Percentiles rank a stretch among this genome's conserved stretches.
phyloP scores from a whole-genome alignment of 2,329 filamentous ascomycete genomes.

The Nannizziopsis arthrosporioides region DNA sequence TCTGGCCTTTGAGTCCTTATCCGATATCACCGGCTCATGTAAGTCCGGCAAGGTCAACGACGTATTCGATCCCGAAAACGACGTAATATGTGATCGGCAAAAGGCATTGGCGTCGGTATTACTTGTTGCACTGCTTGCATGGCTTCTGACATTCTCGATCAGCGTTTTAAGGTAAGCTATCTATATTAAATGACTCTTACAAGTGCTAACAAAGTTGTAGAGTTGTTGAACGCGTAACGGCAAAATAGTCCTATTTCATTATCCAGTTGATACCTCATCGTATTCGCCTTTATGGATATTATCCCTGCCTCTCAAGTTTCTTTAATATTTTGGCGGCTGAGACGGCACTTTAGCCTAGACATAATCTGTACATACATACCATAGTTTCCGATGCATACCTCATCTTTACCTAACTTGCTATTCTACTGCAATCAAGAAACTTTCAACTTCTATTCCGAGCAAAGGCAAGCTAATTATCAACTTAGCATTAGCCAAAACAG shows the following conservation, averaged over 20 bases:
- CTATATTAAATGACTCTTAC: neutral
- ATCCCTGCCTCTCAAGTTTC: neutral
- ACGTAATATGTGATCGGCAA: slow-evolving; percentile 50
- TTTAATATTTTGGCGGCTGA: neutral
- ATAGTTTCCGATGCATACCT: too few species aligned
- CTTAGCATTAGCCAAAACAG: too few species aligned
- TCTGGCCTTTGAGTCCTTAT: slow-evolving; percentile 74
- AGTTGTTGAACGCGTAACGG: slow-evolving; percentile 15
- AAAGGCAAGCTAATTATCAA: too few species aligned
- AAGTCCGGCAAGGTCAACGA: slow-evolving; percentile 36
- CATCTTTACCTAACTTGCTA: too few species aligned
- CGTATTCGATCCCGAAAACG: slow-evolving; percentile 24
- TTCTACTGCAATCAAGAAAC: too few species aligned
- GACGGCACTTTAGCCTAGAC: too few species aligned
- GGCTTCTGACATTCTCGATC: slow-evolving; percentile 79
- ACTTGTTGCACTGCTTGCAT: slow-evolving; percentile 71
- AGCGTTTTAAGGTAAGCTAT: slow-evolving; percentile 29
- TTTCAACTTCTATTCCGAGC: too few species aligned
- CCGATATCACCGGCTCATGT: slow-evolving; percentile 49
- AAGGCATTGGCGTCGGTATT: slow-evolving; percentile 67
- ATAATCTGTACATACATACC: too few species aligned
- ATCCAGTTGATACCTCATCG: neutral
- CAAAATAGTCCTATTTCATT: slow-evolving; percentile 9
- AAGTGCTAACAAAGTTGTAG: too few species aligned
- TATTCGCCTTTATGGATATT: neutral